Percentiles rank a stretch among this genome's conserved stretches.
Conservation (phyloP, 2,329 filamentous ascomycete genomes). For the Diatrype stigma region DNA sequence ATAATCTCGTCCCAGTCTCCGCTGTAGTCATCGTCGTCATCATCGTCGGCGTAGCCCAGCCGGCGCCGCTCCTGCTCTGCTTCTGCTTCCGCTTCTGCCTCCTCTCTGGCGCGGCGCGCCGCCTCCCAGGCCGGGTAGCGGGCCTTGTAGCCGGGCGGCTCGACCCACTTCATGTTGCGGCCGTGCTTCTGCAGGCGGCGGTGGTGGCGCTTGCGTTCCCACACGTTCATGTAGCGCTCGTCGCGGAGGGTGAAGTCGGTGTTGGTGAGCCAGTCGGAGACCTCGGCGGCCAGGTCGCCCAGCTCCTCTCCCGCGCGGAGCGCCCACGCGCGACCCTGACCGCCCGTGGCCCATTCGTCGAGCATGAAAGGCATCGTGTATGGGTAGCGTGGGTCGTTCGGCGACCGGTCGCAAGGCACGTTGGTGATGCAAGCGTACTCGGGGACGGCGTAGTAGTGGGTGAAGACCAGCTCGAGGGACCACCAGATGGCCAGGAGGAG, state of each 20-base stretch:
- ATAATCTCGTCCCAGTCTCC: too few relatives aligned
- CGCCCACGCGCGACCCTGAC: conserved; percentile 39
- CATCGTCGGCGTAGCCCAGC: conserved; percentile 32
- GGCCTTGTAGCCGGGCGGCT: conserved; percentile 36
- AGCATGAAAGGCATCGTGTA: conserved; percentile 57
- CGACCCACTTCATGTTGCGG: conserved; percentile 32
- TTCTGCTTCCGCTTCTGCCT: too few relatives aligned
- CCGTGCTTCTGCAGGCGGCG: conserved; percentile 48
- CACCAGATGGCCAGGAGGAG: conserved; percentile 49
- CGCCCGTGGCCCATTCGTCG: conserved; percentile 57
- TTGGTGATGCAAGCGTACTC: conserved; percentile 39
- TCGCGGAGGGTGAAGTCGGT: conserved; percentile 42
- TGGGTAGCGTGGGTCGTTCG: conserved; percentile 58
- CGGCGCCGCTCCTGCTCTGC: too few relatives aligned
- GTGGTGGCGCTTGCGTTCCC: conserved; percentile 43
- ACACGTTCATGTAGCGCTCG: conserved; percentile 39
- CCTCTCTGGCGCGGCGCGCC: conserved; percentile 36
- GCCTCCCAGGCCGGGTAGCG: conserved; percentile 43
- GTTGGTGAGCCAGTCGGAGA: conserved; percentile 41
- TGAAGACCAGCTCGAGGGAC: conserved; percentile 49
- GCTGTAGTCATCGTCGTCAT: too few relatives aligned
- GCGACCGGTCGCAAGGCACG: conserved; percentile 50
- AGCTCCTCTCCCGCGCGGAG: conserved; percentile 38
- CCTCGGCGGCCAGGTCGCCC: conserved; percentile 44
- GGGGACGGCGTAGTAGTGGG: conserved; percentile 50